A percentile compares a stretch with the other conserved stretches of the same genome.
These are phyloP conservation scores for Aspergillus pseudoglaucus DNA, from an alignment of 2,329 filamentous ascomycete species.

Conservation along the genomic window DNA sequence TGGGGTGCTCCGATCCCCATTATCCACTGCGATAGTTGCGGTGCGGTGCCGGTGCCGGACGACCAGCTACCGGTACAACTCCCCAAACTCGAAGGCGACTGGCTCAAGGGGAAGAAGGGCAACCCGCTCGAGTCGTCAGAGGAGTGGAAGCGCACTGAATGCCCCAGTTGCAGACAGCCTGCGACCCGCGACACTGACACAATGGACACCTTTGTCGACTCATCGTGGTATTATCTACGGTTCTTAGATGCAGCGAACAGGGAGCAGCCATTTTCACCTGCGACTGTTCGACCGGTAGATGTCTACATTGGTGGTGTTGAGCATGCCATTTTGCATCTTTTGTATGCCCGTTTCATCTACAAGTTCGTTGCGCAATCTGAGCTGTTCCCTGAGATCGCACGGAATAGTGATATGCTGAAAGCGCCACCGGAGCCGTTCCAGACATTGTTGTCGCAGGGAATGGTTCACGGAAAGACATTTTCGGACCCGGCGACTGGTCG, in stretches of 20 bases:
- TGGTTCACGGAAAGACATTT: constrained; percentile 86
- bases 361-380: constrained; percentile 65
- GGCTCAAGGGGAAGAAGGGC: constrained; percentile 62
- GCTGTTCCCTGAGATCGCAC: constrained; percentile 32
- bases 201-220: constrained; percentile 95
- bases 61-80: constrained; percentile 70
- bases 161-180: constrained; percentile 61
- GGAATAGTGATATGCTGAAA: constrained; percentile 20
- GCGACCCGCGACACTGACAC: constrained; percentile 84
- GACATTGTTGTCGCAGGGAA: constrained; percentile 78
- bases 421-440: constrained; percentile 67
- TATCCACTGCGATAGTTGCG: constrained; percentile 71
- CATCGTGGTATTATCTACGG: constrained; percentile 86
- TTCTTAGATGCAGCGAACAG: constrained; percentile 67
- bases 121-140: constrained; percentile 68
- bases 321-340: constrained; percentile 81
- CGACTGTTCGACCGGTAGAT: constrained; percentile 63
- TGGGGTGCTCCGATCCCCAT: constrained; percentile 91
- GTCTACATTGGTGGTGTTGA: constrained; percentile 86
- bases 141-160: constrained; percentile 68
- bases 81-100: constrained; percentile 62
- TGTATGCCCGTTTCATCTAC: constrained; percentile 85
- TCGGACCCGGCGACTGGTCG: constrained; percentile 66
- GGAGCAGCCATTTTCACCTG: constrained; percentile 55
- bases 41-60: constrained; percentile 69